Conservation (phyloP, 192 early-diverging fungal species). For the Tieghemiomyces parasiticus region DNA sequence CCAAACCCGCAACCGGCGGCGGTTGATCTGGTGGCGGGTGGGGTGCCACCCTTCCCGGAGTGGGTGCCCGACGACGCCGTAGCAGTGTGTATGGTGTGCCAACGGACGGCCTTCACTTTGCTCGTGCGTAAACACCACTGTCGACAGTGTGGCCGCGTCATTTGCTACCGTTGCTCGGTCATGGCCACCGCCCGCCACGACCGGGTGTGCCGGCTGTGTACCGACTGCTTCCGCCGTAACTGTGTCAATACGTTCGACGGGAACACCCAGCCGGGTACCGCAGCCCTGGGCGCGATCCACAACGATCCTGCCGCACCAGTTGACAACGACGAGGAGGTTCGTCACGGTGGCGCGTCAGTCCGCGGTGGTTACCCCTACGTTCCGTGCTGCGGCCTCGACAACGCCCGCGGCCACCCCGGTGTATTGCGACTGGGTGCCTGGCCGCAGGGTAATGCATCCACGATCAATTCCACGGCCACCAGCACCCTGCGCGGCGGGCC, state of each 20-base stretch:
- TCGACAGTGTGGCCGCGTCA: constrained; percentile 27
- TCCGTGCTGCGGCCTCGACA: no score
- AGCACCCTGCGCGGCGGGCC: background rate
- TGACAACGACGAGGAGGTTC: background rate
- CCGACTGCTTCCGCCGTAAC: constrained; percentile 3
- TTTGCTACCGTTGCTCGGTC: constrained; percentile 30
- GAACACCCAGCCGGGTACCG: no score
- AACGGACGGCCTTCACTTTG: constrained; percentile 28
- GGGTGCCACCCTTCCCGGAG: background rate
- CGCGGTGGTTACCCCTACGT: background rate
- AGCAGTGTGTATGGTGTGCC: constrained; percentile 31
- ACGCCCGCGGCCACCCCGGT: background rate
- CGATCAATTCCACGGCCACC: background rate
- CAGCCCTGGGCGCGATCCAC: background rate
- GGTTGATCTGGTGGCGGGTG: background rate
- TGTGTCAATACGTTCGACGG: background rate
- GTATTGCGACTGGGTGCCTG: background rate
- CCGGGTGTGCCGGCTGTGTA: background rate
- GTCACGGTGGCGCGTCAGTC: background rate
- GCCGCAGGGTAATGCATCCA: background rate
- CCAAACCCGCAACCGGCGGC: background rate
- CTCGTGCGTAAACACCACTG: constrained; percentile 34
- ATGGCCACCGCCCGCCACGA: constrained; percentile 13
- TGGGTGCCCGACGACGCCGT: constrained; percentile 33
- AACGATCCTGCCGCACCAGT: background rate